Conservation (phyloP, 78 protist genomes). For the Dictyostelium discoideum region DNA sequence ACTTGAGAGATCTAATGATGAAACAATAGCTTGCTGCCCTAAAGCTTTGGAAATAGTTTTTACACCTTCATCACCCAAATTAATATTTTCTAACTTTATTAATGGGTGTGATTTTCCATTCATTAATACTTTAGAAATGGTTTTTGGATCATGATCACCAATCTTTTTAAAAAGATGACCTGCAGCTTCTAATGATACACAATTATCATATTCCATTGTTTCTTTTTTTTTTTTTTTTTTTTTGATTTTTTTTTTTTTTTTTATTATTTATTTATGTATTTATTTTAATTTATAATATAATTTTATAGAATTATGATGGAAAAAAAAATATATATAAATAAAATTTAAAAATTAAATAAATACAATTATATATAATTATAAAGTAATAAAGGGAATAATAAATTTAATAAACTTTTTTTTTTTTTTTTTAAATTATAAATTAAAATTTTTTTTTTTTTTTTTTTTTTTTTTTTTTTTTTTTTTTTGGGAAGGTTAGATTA, state of each 20-base stretch:
- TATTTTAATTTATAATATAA: too few relatives aligned
- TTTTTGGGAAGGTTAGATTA: neutral
- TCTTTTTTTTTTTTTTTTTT: neutral
- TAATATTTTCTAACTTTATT: slow-evolving; percentile 24
- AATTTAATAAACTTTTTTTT: neutral
- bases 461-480: neutral
- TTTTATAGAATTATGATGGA: too few relatives aligned
- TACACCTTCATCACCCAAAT: slow-evolving; percentile 51
- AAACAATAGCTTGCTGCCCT: slow-evolving; percentile 50
- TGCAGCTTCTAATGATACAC: slow-evolving; percentile 64
- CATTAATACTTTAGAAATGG: slow-evolving; percentile 47
- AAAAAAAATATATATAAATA: neutral
- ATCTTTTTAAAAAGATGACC: slow-evolving; percentile 76
- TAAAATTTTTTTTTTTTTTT: neutral
- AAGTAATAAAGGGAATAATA: neutral
- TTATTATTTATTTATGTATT: neutral
- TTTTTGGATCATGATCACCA: slow-evolving; percentile 30
- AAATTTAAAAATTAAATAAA: neutral
- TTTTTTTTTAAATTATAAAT: too few relatives aligned
- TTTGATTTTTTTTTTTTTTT: neutral
- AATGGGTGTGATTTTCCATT: slow-evolving; percentile 76
- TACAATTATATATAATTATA: neutral
- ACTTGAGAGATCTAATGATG: slow-evolving; percentile 45
- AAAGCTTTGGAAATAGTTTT: slow-evolving; percentile 29
- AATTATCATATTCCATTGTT: slow-evolving; percentile 37